Evolutionary conservation across 306 rosid genomes (phyloP), one percentile per base, ranked within the genome.

Genomic region (Gillenia trifoliata): DNA sequence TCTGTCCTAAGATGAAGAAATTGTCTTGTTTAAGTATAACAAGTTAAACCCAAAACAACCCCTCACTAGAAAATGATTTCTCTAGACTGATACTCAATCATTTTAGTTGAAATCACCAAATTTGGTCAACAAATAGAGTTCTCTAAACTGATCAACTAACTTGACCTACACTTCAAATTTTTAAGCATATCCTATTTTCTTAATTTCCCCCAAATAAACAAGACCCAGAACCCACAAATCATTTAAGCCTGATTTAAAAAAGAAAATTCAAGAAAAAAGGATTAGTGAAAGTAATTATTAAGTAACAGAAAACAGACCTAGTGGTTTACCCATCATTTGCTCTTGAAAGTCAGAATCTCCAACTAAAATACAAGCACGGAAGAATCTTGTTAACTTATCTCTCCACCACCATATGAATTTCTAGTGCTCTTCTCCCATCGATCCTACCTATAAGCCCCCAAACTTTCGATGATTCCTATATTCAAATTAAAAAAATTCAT

Each of bases 381-480:
- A 89, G 94, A 91, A 91, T 87, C 91, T 89, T 80, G 83, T 33
- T 79, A 82, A 75, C 89, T 82, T 85, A 73, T 74, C 73, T 75
- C 34, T 47, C 79, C 45, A 33, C 33, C 68, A 10, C 33, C 33
- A 33, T 63, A 16, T 63, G 43, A 49, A n/a, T 64, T 78, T 62
- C 66, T 71, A 71, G 73, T 38, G 43, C 70, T 79, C 76, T 34
- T 56, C 59, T 41, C 45, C 57, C 40, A n/a, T 55, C 79, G 47
- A 84, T 74, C 67, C 54, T 34, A 40, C 72, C 82, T 36, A 47
- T 15, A 79, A 77, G 63, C 72, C 87, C 71, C 70, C 8, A 68
- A 63, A 41, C 45, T 57, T 64, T 62, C 63, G 76, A 72, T 41
- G n/a, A 22, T 72, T 59, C 57, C 4, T 41, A 47, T 16, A 59